A percentile compares a stretch with the other conserved stretches of the same genome.
Evolutionary conservation across 192 early-diverging fungal species (phyloP).

Genomic region (Coemansia sp.): DNA sequence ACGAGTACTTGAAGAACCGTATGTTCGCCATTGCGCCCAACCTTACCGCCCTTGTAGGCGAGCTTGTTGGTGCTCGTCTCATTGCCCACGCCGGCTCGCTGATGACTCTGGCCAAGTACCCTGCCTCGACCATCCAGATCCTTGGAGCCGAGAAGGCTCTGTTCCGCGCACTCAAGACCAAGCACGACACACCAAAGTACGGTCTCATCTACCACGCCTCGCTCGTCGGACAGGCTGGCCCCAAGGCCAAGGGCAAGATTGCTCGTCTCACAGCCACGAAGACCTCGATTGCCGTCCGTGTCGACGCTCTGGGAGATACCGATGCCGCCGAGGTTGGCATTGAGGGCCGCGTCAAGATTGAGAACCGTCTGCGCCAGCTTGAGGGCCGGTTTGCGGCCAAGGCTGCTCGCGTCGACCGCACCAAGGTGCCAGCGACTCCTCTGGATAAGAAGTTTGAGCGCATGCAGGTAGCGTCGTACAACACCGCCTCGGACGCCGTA

Average conservation of each 20-base stretch:
- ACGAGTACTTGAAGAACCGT: conserved; percentile 96
- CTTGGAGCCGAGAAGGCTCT: conserved; percentile 99
- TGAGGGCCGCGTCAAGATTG: conserved; percentile 82
- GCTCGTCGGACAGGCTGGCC: conserved; percentile 91
- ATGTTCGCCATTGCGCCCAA: conserved; percentile 91
- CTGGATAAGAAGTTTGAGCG: conserved; percentile 54
- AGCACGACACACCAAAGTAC: conserved; percentile 98
- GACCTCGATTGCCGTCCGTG: conserved; percentile 82
- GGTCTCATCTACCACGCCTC: conserved; percentile 98
- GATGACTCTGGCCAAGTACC: conserved; percentile 97
- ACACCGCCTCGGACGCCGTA: conserved; percentile 50
- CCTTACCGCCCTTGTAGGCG: conserved; percentile 92
- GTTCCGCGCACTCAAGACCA: conserved; percentile 98
- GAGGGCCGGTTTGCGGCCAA: conserved; percentile 75
- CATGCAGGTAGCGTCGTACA: conserved; percentile 54
- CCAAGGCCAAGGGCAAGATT: conserved; percentile 98
- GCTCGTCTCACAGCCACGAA: conserved; percentile 93
- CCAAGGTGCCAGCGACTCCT: conserved; percentile 44
- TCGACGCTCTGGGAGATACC: conserved; percentile 87
- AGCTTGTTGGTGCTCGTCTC: conserved; percentile 96
- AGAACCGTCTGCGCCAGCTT: conserved; percentile 82
- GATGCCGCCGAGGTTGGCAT: conserved; percentile 81
- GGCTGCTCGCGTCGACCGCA: conserved; percentile 66
- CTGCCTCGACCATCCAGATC: conserved; percentile 98
- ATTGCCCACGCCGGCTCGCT: conserved; percentile 96